Evolutionary conservation across 192 early-diverging fungal species (phyloP).

Genomic region (Rhizophagus prolifer): DNA sequence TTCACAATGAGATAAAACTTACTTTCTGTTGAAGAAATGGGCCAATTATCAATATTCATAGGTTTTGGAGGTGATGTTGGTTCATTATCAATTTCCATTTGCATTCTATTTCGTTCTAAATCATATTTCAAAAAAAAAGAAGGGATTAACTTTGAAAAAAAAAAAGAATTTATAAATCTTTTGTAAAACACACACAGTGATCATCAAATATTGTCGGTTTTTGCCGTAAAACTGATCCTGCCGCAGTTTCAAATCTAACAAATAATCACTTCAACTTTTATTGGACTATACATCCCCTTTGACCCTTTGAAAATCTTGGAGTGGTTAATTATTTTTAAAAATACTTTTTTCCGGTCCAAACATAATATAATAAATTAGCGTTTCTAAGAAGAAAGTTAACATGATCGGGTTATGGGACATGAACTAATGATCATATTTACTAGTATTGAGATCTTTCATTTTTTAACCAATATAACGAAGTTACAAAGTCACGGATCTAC

Average conservation of each 20-base stretch:
- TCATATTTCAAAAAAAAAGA: not conserved
- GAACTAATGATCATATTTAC: too few species aligned
- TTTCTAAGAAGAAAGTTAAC: too few species aligned
- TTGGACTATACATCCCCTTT: too few species aligned
- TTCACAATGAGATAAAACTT: not conserved
- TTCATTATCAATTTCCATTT: slow-evolving; percentile 14
- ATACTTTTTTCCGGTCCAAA: too few species aligned
- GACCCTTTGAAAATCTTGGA: too few species aligned
- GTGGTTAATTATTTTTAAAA: too few species aligned
- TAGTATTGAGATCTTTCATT: not conserved
- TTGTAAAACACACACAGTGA: not conserved
- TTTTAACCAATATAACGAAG: not conserved
- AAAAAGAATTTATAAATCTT: not conserved
- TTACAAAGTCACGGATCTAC: not conserved
- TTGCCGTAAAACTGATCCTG: too few species aligned
- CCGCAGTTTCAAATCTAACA: too few species aligned
- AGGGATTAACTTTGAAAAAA: not conserved
- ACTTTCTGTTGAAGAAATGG: not conserved
- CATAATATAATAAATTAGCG: too few species aligned
- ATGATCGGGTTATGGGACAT: too few species aligned
- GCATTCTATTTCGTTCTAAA: slow-evolving; percentile 2
- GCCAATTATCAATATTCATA: not conserved
- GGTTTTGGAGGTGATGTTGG: not conserved
- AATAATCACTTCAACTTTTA: too few species aligned
- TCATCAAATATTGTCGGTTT: too few species aligned